phyloP scores from a whole-genome alignment of 1,284 basidiomycete species.

The Cutaneotrichosporon arboriforme region DNA sequence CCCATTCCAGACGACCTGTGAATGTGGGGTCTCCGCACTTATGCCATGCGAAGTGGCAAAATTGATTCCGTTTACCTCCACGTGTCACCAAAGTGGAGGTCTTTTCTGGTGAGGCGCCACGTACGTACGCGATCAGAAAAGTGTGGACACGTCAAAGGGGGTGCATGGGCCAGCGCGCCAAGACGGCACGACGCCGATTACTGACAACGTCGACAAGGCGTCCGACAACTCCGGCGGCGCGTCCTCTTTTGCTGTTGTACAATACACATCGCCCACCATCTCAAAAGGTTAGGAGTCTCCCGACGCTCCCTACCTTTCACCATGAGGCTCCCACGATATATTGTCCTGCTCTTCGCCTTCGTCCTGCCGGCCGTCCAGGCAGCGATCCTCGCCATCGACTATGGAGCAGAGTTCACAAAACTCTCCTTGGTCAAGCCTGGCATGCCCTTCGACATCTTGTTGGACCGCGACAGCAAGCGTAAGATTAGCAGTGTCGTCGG shows the following conservation, averaged over 20 bases:
- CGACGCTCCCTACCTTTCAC: not conserved
- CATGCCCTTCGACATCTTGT: constrained; percentile 88
- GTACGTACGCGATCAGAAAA: too few species aligned
- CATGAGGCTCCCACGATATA: constrained; percentile 21
- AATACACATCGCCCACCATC: too few species aligned
- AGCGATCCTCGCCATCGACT: constrained; percentile 82
- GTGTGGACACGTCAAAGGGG: too few species aligned
- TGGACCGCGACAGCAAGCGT: constrained; percentile 94
- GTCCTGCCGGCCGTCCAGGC: constrained; percentile 40
- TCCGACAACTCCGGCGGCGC: not conserved
- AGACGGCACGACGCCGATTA: not conserved
- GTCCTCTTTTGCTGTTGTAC: too few species aligned
- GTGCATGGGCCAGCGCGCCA: too few species aligned
- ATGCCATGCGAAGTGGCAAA: not conserved
- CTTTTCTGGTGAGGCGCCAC: too few species aligned
- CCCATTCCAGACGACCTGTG: not conserved
- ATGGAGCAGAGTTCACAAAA: constrained; percentile 93
- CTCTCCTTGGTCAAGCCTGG: constrained; percentile 95
- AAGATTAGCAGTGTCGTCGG: constrained; percentile 85
- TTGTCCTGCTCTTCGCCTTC: constrained; percentile 31
- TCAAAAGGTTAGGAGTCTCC: not conserved
- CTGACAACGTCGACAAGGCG: not conserved
- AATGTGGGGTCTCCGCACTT: not conserved
- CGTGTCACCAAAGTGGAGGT: too few species aligned
- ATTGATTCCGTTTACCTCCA: too few species aligned